Evolutionary conservation across 148 eudicot genomes (phyloP).

Genomic region (Amaranthus cruentus): DNA sequence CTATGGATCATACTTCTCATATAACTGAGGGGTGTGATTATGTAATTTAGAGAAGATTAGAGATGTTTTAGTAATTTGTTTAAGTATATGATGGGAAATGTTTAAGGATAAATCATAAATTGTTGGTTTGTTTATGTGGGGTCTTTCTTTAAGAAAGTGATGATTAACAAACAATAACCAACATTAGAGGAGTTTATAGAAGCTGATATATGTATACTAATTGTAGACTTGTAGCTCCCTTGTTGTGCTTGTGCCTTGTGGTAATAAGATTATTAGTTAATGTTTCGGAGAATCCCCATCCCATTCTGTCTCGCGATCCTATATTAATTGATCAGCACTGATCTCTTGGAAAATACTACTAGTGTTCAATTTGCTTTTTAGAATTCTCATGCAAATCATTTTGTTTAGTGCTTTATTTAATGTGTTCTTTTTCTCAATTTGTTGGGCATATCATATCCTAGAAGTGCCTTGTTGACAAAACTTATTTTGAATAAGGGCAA

Average conservation of each 20-base stretch:
- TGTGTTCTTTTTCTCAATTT: too few relatives aligned
- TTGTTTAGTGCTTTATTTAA: too few relatives aligned
- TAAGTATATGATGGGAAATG: too few relatives aligned
- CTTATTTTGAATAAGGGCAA: too few relatives aligned
- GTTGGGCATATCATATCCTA: too few relatives aligned
- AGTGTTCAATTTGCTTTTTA: too few relatives aligned
- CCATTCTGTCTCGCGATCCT: too few relatives aligned
- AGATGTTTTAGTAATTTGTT: background rate
- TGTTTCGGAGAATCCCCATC: too few relatives aligned
- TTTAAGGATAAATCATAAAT: background rate
- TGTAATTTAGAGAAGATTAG: slow-evolving; percentile 27
- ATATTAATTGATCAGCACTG: too few relatives aligned
- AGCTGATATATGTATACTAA: slow-evolving; percentile 18
- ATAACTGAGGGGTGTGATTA: slow-evolving; percentile 62
- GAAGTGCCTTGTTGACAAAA: too few relatives aligned
- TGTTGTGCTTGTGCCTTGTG: slow-evolving; percentile 6
- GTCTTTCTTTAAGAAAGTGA: slow-evolving; percentile 33
- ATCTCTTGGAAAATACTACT: too few relatives aligned
- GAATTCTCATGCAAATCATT: too few relatives aligned
- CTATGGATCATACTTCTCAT: slow-evolving; percentile 78
- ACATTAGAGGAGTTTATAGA: slow-evolving; percentile 11
- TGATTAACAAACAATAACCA: background rate
- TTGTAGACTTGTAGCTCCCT: background rate
- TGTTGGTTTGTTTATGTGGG: slow-evolving; percentile 20
- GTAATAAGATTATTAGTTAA: background rate